Evolutionary conservation across 2,329 filamentous ascomycete genomes (phyloP).

Genomic region (Ophiostoma sp.): DNA sequence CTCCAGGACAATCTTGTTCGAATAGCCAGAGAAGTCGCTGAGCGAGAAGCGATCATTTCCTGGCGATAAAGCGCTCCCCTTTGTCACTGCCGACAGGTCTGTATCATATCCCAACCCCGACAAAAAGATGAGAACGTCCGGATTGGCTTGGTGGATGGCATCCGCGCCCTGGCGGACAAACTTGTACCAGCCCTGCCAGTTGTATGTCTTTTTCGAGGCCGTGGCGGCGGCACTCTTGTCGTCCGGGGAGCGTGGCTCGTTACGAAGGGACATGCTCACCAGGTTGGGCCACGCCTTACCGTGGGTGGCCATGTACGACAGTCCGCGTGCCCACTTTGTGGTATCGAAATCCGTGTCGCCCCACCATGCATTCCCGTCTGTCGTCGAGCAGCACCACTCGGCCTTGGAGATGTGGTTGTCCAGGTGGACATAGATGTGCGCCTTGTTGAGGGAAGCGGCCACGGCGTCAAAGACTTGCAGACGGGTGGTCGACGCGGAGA

Average conservation of each 20-base stretch:
- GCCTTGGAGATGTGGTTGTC: slow-evolving; percentile 63
- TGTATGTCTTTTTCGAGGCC: slow-evolving; percentile 46
- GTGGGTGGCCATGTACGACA: slow-evolving; percentile 61
- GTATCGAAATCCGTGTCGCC: slow-evolving; percentile 60
- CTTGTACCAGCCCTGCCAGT: slow-evolving; percentile 58
- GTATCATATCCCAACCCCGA: slow-evolving; percentile 61
- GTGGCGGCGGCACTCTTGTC: slow-evolving; percentile 32
- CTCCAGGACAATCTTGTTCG: slow-evolving; percentile 59
- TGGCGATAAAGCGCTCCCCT: slow-evolving; percentile 49
- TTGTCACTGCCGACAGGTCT: slow-evolving; percentile 52
- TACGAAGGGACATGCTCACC: slow-evolving; percentile 54
- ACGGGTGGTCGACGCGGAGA: slow-evolving; percentile 55
- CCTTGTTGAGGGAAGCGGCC: slow-evolving; percentile 56
- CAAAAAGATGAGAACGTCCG: slow-evolving; percentile 56
- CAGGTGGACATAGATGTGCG: slow-evolving; percentile 58
- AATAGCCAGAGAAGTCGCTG: slow-evolving; percentile 48
- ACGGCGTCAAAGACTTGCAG: slow-evolving; percentile 63
- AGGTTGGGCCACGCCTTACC: slow-evolving; percentile 50
- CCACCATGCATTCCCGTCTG: slow-evolving; percentile 62
- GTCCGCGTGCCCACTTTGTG: slow-evolving; percentile 60
- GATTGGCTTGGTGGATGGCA: slow-evolving; percentile 53
- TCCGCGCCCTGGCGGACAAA: slow-evolving; percentile 50
- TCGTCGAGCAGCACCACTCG: slow-evolving; percentile 57
- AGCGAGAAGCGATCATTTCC: slow-evolving; percentile 47
- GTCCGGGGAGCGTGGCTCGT: slow-evolving; percentile 52